Evolutionary conservation across 148 eudicot species (phyloP), one percentile per base, ranked within the genome.

Genomic region (Polygonum aviculare): DNA sequence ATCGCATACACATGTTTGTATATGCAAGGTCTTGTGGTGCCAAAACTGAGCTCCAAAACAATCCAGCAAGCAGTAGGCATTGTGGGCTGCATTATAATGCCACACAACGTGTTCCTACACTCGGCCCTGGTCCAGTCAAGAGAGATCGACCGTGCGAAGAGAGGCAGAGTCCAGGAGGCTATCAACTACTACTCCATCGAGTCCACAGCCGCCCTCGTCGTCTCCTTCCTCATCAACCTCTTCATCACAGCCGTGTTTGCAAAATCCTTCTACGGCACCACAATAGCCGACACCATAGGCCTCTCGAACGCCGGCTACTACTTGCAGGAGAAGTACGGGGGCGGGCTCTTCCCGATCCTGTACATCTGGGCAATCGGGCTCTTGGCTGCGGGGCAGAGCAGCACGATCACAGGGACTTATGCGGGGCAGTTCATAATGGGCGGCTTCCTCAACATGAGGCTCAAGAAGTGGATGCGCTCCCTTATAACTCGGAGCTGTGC

Each of bases 391-490:
- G 99, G 99, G 7, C 99, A 95, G 82, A 95, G 99, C 81, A 93
- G 98, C 82, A 95, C 99, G 1, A 89, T 95, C 7, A 93, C 99
- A 0, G 99, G 98, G 2, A 95, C 99, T 14, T 95, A 95, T 79
- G 99, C 98, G 4, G 97, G 99, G 31, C 99, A 95, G 78, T 95
- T 93, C 78, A 95, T 95, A 12, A 95, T 93, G 99, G 93, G 99
- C 0, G 99, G 99, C 11, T 95, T 95, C 76, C 76, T 95, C 40
- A 86, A 93, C 78, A 76, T 95, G 78, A 72, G 88, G 45, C 74
- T 95, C 75, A 93, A 91, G 83, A 95, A 95, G 80, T 95, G 99
- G 97, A 21, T 81, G 5, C 86, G 99, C 80, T 91, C 99, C 19
- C 78, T 95, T 80, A 95, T 95, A 45, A 95, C 99, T 0, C 83